A percentile compares a stretch with the other conserved stretches of the same genome.
Conservation (phyloP, 2,329 filamentous ascomycete species). For the Botrytis porri region DNA sequence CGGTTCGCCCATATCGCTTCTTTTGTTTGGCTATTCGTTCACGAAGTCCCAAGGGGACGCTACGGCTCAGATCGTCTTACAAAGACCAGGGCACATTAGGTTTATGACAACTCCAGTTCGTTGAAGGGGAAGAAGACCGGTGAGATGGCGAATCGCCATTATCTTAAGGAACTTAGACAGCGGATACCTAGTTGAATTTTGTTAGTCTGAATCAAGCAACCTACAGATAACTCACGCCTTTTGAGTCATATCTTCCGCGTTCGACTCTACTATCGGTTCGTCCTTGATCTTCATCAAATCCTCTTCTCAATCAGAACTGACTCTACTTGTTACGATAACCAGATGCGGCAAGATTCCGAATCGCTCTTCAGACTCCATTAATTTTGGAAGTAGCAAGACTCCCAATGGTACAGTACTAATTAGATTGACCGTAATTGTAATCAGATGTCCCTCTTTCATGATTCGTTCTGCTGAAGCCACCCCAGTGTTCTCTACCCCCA, state of each 20-base stretch:
- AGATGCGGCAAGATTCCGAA: slow-evolving; percentile 30
- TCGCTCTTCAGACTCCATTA: slow-evolving; percentile 24
- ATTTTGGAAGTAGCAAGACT: slow-evolving; percentile 31
- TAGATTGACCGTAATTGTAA: slow-evolving; percentile 29
- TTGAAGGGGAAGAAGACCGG: slow-evolving; percentile 28
- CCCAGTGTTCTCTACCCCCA: slow-evolving; percentile 41
- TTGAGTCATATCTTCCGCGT: slow-evolving; percentile 12
- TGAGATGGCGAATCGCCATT: slow-evolving; percentile 29
- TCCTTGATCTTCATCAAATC: slow-evolving; percentile 29
- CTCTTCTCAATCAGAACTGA: slow-evolving; percentile 24
- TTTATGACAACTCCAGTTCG: slow-evolving; percentile 34
- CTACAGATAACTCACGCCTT: slow-evolving; percentile 13
- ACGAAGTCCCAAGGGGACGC: slow-evolving; percentile 24
- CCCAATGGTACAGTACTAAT: slow-evolving; percentile 27
- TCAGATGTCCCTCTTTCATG: slow-evolving; percentile 26
- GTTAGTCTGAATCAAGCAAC: slow-evolving; percentile 9
- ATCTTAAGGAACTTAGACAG: slow-evolving; percentile 34
- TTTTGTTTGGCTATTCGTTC: slow-evolving; percentile 20
- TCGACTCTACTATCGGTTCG: not conserved
- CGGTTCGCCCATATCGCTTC: slow-evolving; percentile 29
- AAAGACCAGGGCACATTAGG: slow-evolving; percentile 35
- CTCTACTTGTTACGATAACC: slow-evolving; percentile 25
- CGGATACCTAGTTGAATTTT: slow-evolving; percentile 29
- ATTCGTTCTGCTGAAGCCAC: slow-evolving; percentile 21
- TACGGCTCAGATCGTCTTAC: slow-evolving; percentile 33